Percentiles rank a stretch among this genome's conserved stretches.
Conservation (phyloP, 345 rosid species). For the Schrenkiella parvula region DNA sequence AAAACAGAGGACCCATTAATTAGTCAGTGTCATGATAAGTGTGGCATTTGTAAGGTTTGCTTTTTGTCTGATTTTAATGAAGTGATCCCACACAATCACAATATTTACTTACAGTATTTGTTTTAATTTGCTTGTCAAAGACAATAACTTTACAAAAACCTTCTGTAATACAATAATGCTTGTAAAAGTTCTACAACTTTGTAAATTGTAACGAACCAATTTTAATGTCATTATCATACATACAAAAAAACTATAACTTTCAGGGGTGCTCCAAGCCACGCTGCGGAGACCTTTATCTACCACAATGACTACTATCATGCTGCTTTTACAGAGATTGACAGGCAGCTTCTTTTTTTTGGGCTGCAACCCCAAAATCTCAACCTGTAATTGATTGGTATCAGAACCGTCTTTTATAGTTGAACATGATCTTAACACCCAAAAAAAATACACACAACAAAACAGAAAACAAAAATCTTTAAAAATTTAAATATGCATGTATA, state of each 20-base stretch:
- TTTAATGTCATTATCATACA: constrained; percentile 1
- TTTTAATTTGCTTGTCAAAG: constrained; percentile 4
- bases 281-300: no score
- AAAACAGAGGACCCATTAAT: constrained; percentile 5
- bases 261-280: neutral
- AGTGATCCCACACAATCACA: constrained; percentile 34
- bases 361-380: neutral
- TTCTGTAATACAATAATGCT: constrained; percentile 12
- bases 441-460: no score
- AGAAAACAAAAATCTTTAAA: no score
- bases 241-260: neutral
- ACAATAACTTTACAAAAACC: neutral
- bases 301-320: neutral
- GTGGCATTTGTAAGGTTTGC: constrained; percentile 24
- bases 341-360: neutral
- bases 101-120: neutral
- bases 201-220: neutral
- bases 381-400: no score
- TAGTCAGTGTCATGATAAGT: constrained; percentile 21
- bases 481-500: no score
- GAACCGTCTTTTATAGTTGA: no score
- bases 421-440: no score
- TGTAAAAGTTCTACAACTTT: constrained; percentile 10
- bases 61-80: constrained; percentile 30
- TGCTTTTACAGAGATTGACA: neutral